Percentiles rank a stretch among this genome's conserved stretches.
Conservation (phyloP, 441 rosid species). For the Jatropha podagrica region DNA sequence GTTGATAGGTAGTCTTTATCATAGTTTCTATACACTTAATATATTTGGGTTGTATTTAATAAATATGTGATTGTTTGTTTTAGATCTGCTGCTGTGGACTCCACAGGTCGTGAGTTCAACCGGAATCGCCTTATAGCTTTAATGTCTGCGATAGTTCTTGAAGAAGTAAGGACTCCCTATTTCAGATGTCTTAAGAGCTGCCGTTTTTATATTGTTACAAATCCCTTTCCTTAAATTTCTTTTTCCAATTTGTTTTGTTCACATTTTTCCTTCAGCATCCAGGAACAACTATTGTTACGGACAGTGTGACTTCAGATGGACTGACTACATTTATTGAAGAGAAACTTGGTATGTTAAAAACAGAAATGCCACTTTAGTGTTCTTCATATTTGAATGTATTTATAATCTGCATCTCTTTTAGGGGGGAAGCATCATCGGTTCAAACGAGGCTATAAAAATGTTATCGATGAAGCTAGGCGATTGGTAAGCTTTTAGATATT, state of each 20-base stretch:
- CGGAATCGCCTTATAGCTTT: conserved; percentile 93
- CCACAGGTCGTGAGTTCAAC: conserved; percentile 80
- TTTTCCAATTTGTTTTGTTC: conserved; percentile 15
- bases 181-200: conserved; percentile 14
- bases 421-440: conserved; percentile 98
- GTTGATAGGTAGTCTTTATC: conserved; percentile 73
- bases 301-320: conserved; percentile 97
- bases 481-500: conserved; percentile 52
- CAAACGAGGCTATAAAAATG: conserved; percentile 97
- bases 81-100: conserved; percentile 99
- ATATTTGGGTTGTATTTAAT: not conserved
- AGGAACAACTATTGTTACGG: conserved; percentile 91
- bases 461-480: conserved; percentile 92
- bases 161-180: conserved; percentile 62
- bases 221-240: not conserved
- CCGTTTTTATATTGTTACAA: conserved; percentile 2
- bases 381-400: conserved; percentile 16
- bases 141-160: conserved; percentile 91
- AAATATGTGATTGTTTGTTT: conserved; percentile 10
- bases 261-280: conserved; percentile 61
- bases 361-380: conserved; percentile 6
- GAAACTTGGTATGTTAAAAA: conserved; percentile 68
- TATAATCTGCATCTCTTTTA: conserved; percentile 31
- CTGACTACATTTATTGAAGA: conserved; percentile 80
- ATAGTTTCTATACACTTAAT: conserved; percentile 14